Evolutionary conservation across 2,329 filamentous ascomycete genomes (phyloP), one percentile per base, ranked within the genome.

Genomic region (Xylariaceae sp.): DNA sequence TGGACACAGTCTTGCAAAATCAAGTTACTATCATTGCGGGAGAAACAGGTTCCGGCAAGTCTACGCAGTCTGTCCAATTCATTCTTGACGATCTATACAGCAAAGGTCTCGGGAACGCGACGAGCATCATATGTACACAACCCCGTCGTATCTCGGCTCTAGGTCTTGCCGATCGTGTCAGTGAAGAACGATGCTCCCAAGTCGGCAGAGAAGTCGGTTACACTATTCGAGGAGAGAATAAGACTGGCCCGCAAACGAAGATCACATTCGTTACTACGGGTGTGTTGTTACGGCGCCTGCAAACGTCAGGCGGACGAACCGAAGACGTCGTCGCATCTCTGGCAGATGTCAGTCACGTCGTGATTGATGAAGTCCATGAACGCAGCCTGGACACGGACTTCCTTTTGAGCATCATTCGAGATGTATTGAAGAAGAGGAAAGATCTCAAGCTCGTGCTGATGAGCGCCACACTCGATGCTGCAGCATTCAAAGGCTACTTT

Each of bases 311-410:
- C 45, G 89, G 89, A 6, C 81, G 83, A 31, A 83, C 87, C 12
- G 87, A 92, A 19, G 90, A 96, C 65, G 85, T 96, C 1, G 81
- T 89, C 47, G 82, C 87, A 17, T 90, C 91, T 38, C 72, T 99
- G 43, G 88, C 89, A 6, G 90, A 97, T 69, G 87, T 99, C 56
- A 97, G 89, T 60, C 94, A 99, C 67, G 84, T 99, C 7, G 88
- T 97, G 16, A 91, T 97, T 42, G 93, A 99, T 67, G 93, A 99
- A 71, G 93, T 97, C 3, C 93, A 99, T 73, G 93, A 99, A 70
- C 84, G 93, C 49, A 96, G 90, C 71, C 76, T 99, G 10, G 94
- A 97, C 65, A 97, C 92, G 0, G 93, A 99, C 68, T 97, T 99
- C 65, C 75, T 97, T 10, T 79, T 99, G 47, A 91, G 92, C 41